Evolutionary conservation across 73 alveolate genomes (phyloP).

Genomic region (Paramecium primaurelia): DNA sequence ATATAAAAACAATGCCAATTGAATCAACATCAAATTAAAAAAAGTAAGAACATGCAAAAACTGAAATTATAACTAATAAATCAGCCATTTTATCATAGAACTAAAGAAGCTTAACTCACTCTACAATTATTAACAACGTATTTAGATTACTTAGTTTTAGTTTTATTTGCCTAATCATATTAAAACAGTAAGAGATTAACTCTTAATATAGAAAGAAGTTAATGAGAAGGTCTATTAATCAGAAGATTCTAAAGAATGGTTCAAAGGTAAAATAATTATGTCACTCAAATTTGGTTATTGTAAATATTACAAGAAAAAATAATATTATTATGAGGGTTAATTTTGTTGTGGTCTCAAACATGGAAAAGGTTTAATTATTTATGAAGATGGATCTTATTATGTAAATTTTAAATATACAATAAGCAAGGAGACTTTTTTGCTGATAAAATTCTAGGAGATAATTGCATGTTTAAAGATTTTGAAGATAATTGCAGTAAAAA

Average conservation of each 20-base stretch:
- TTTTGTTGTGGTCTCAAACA: neutral
- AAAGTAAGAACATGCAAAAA: neutral
- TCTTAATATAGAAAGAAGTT: neutral
- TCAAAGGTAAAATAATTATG: neutral
- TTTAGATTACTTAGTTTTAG: neutral
- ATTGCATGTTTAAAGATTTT: neutral
- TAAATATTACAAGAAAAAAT: neutral
- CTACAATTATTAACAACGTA: neutral
- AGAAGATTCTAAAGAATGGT: neutral
- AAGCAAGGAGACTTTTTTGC: neutral
- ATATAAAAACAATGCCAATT: neutral
- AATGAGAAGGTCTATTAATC: neutral
- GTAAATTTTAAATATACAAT: neutral
- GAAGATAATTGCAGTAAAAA: neutral
- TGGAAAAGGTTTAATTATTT: constrained; percentile 5
- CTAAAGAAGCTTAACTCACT: neutral
- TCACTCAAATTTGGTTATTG: neutral
- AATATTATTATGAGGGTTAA: constrained; percentile 31
- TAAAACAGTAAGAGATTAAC: neutral
- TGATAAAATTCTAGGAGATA: neutral
- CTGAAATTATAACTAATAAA: neutral
- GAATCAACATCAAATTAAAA: neutral
- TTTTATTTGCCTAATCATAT: neutral
- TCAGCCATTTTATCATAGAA: neutral
- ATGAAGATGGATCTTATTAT: neutral